Evolutionary conservation across 2,329 filamentous ascomycete species (phyloP).

Genomic region (Ophiocordyceps australis): DNA sequence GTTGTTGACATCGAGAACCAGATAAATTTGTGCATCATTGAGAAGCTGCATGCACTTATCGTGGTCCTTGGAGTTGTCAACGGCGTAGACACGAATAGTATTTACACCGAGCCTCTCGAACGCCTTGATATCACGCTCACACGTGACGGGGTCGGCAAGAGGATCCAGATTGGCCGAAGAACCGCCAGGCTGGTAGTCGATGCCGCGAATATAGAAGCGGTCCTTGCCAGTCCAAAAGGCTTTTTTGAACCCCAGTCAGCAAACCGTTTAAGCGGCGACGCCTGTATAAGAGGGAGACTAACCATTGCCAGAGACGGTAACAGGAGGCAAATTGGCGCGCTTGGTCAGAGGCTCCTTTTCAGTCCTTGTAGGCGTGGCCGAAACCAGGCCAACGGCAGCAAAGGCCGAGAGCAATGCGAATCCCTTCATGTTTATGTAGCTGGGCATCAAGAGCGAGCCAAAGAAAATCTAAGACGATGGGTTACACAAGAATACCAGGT

Average conservation of each 20-base stretch:
- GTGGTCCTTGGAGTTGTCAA: conserved; percentile 72
- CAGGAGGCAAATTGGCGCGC: conserved; percentile 27
- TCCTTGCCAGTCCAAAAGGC: conserved; percentile 34
- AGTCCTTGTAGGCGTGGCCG: conserved; percentile 30
- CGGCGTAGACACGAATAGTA: conserved; percentile 80
- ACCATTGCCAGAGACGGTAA: conserved; percentile 41
- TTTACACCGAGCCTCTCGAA: conserved; percentile 83
- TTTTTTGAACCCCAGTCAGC: conserved; percentile 12
- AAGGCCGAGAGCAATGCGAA: conserved; percentile 26
- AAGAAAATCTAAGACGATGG: background rate
- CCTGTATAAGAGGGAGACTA: conserved; percentile 6
- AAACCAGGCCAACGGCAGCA: conserved; percentile 23
- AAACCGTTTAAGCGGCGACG: conserved; percentile 1
- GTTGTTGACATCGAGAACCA: conserved; percentile 82
- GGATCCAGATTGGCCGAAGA: conserved; percentile 46
- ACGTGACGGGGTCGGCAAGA: conserved; percentile 50
- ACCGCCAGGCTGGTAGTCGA: conserved; percentile 46
- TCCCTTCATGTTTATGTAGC: conserved; percentile 24
- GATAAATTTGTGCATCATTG: conserved; percentile 74
- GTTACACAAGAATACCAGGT: too few species aligned
- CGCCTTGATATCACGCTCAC: conserved; percentile 61
- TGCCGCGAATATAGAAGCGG: conserved; percentile 41
- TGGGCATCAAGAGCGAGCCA: background rate
- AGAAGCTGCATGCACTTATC: conserved; percentile 71
- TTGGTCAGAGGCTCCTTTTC: conserved; percentile 27